Base-by-base conservation (phyloP, 2,329 filamentous ascomycete species). In the Coleophoma eucalyptorum region DNA sequence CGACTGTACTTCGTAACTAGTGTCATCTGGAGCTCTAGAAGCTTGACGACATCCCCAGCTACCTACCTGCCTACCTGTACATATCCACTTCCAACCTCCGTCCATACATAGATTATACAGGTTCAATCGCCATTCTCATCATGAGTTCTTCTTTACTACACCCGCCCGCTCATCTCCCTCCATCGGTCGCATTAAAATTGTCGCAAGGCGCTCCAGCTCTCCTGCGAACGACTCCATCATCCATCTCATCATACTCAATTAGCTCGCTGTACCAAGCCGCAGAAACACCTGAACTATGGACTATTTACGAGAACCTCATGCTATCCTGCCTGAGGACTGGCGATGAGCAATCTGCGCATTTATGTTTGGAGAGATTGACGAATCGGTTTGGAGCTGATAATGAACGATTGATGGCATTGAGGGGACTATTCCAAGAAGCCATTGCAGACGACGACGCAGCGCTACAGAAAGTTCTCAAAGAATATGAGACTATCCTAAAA, bases 351-450 rank as follows among this genome's bases (percentile, higher is more conserved):
- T 82, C 89, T 20, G 94, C 94, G 20, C 82, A 83, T 57, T 68
- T 84, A 60, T 89, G 89, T 65, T 78, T 97, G 35, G 81, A 89
- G 62, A 81, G 86, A 54, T 78, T 99, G 43, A 84, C 83, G 4
- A 75, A 80, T 53, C 87, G 94, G 45, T 99, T 99, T 66, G 92
- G 93, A 21, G 75, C 80, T 21, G 77, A 82, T 34, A 96, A 97
- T 69, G 90, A 97, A 70, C 85, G 90, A 58, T 79, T 97, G 46
- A 87, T 93, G 79, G 91, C 87, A 11, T 73, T 97, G 44, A 80
- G 81, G 57, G 94, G 93, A 2, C 70, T 99, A 21, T 86, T 92
- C 57, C 86, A 91, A 62, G 94, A 97, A 71, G 90, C 93, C 1
- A 81, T 82, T 38, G 90, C 92, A 18, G 73, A 80, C 47, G 82